Evolutionary conservation across 1,284 basidiomycete genomes (phyloP), one percentile per base, ranked within the genome.

Genomic region (Tetrapyrgos nigripes): DNA sequence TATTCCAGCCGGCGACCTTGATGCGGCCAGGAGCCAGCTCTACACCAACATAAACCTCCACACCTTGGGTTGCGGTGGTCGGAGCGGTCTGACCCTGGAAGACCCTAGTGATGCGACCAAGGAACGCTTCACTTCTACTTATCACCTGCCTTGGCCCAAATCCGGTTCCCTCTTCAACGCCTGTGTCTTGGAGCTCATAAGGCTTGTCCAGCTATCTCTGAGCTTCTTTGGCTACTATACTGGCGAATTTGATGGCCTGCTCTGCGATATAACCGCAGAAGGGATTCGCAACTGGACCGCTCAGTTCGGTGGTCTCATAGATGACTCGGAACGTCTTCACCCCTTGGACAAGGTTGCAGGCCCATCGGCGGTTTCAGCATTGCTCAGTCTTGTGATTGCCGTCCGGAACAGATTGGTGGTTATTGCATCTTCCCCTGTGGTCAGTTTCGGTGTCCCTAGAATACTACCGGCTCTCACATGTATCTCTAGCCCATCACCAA

Each of bases 41-140:
- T 91, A 89, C 70, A 80, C 86, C 48, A 93, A 93, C 66, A 90
- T 93, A 63, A 88, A 89, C 68, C 77, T 93, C 17, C 79, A 91
- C 45, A 83, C 91, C 17, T 88, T 92, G 83, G 91, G 91, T 2
- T 90, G 88, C 67, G 86, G 85, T 55, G 89, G 89, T 17, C 81
- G 91, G 45, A 88, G 83, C 63, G 91, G 88, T 2, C 77, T 93
- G 33, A 89, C 89, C 13, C 82, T 93, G 14, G 85, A 91, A 66
- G 86, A 90, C 65, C 87, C 89, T 17, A 88, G 89, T 63, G 89
- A 93, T 62, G 79, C 88, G 0, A 91, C 90, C 1, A 90, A 91
- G 65, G 88, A 90, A 60, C 85, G 89, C 43, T 93, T 92, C 75
- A 81, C 85, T 46, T 82, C 83, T 24, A 83, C 84, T 49, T 93